Conservation (phyloP, 371 early-diverging fungal species). For the Neoconidiobolus thromboides region DNA sequence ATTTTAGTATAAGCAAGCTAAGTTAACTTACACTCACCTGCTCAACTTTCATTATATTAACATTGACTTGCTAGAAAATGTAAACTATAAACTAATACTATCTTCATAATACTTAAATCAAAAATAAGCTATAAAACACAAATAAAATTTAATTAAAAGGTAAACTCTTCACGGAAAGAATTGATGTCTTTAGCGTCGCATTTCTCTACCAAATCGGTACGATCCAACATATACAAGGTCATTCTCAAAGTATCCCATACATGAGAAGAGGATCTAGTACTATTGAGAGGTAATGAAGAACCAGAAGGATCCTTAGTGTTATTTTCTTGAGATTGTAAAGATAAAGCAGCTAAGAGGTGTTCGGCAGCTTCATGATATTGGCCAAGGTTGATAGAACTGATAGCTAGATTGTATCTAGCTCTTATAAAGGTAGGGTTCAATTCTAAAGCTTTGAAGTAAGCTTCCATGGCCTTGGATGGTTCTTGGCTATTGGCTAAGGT, state of each 20-base stretch:
- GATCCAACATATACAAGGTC: slow-evolving; percentile 59
- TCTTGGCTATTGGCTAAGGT: slow-evolving; percentile 77
- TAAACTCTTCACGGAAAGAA: slow-evolving; percentile 59
- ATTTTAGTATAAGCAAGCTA: too few species aligned
- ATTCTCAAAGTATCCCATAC: slow-evolving; percentile 79
- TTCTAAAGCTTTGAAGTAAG: slow-evolving; percentile 79
- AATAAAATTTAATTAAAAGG: slow-evolving; percentile 28
- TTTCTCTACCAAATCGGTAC: slow-evolving; percentile 49
- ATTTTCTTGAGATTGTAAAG: slow-evolving; percentile 29
- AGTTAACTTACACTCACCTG: too few species aligned
- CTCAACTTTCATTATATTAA: too few species aligned
- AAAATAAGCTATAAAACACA: too few species aligned
- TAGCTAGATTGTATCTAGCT: slow-evolving; percentile 85
- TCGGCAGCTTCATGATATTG: slow-evolving; percentile 81
- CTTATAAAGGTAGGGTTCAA: slow-evolving; percentile 87
- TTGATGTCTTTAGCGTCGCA: slow-evolving; percentile 49
- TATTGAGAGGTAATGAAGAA: slow-evolving; percentile 8
- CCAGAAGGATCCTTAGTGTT: slow-evolving; percentile 12
- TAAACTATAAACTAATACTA: too few species aligned
- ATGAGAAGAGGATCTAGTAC: slow-evolving; percentile 11
- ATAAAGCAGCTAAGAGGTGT: slow-evolving; percentile 67
- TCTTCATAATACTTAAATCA: too few species aligned
- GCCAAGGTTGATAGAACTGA: slow-evolving; percentile 77
- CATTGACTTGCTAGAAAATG: too few species aligned
- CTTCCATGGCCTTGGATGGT: slow-evolving; percentile 63